Conservation (phyloP, 225 moss, liverwort and hornwort genomes). For the Sphagnum tenellum region DNA sequence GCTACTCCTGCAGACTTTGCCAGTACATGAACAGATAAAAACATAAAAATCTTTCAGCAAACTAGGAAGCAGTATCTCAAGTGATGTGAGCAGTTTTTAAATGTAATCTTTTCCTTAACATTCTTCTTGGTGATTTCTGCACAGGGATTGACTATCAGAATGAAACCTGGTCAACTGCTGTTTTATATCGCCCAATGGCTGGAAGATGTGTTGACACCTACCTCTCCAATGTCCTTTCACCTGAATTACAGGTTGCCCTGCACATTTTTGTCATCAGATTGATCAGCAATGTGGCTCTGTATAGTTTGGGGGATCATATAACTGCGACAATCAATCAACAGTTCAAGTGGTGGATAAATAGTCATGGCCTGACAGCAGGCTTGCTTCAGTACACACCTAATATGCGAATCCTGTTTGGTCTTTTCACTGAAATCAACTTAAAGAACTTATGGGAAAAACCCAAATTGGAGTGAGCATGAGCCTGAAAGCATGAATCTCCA, state of each 20-base stretch:
- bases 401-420: slow-evolving; percentile 39
- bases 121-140: neutral
- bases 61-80: too few relatives aligned
- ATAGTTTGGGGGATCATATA: slow-evolving; percentile 37
- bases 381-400: slow-evolving; percentile 53
- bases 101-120: too few relatives aligned
- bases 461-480: slow-evolving; percentile 25
- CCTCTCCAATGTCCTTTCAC: slow-evolving; percentile 23
- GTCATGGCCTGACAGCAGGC: slow-evolving; percentile 26
- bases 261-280: slow-evolving; percentile 33
- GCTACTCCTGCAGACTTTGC: too few relatives aligned
- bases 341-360: slow-evolving; percentile 41
- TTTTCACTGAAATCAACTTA: slow-evolving; percentile 42
- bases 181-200: slow-evolving; percentile 49
- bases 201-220: slow-evolving; percentile 41
- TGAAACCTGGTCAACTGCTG: slow-evolving; percentile 24
- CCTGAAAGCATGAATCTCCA: too few relatives aligned
- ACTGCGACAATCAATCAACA: slow-evolving; percentile 34
- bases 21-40: too few relatives aligned
- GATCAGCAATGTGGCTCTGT: slow-evolving; percentile 30
- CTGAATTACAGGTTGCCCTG: slow-evolving; percentile 35
- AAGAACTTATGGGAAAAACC: slow-evolving; percentile 17
- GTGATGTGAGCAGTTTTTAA: too few relatives aligned
- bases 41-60: too few relatives aligned
- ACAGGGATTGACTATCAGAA: slow-evolving; percentile 51